Percentiles rank a stretch among this genome's conserved stretches.
Evolutionary conservation across 371 early-diverging fungal species (phyloP).

Genomic region (Mortierella sp.): DNA sequence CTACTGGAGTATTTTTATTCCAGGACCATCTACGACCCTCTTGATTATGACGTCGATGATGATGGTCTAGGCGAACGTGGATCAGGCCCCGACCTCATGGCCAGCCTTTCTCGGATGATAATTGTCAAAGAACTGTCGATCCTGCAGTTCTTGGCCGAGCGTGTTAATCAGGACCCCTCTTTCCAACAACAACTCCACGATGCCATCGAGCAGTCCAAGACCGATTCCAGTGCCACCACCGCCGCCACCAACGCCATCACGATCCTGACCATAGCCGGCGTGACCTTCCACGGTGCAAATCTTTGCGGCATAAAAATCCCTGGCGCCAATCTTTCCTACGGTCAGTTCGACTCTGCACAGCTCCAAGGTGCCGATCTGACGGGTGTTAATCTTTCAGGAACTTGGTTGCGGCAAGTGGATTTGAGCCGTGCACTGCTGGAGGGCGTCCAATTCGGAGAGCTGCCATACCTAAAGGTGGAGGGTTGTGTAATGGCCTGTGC

Average conservation of each 20-base stretch:
- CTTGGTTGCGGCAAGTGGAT: background rate
- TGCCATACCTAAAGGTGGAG: background rate
- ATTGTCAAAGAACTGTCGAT: background rate
- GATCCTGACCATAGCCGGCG: no score
- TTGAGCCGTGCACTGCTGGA: background rate
- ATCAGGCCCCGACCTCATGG: background rate
- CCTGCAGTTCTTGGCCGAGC: background rate
- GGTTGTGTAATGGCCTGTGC: background rate
- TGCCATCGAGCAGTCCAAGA: no score
- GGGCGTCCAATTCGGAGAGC: background rate
- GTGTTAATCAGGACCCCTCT: no score
- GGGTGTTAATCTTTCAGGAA: background rate
- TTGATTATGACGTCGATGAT: background rate
- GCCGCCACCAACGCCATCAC: no score
- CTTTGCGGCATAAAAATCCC: no score
- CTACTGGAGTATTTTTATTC: constrained; percentile 12
- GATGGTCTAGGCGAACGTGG: background rate
- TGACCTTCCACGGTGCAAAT: background rate
- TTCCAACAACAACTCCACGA: background rate
- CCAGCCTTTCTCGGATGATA: background rate
- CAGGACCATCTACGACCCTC: background rate
- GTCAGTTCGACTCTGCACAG: background rate
- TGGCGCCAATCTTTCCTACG: no score
- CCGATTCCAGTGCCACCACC: no score
- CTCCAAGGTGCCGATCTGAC: background rate